Evolutionary conservation across 179 eudicot genomes (phyloP), one percentile per base, ranked within the genome.

Genomic region (Beta lomatogona): DNA sequence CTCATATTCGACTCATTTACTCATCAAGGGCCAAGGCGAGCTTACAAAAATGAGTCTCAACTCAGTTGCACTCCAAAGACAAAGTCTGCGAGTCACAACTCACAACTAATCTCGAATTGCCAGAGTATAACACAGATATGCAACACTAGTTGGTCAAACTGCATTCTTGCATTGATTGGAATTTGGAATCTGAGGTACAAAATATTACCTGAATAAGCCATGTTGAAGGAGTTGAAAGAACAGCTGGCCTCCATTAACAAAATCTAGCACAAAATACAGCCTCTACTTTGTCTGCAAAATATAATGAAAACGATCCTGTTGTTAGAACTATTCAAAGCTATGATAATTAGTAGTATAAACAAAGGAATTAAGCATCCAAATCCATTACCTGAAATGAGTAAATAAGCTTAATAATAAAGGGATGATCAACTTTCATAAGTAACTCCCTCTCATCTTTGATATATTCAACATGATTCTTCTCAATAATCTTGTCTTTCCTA

Each of bases 171-270:
- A 25, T 25, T 0, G 31, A 13, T 31, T 4, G 36, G 10, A 22
- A 3, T 63, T 63, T 71, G 74, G 31, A 71, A 9, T 46, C 93
- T 89, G 68, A 61, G 82, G 13, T 64, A 44, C 53, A 46, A 4
- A 36, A 46, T 12, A 55, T 84, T 88, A 89, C 95, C 91, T 89
- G 85, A 93, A 93, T 59, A 93, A 88, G 58, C 97, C 97, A 15
- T 93, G 96, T 77, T 87, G 90, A 69, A 83, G 85, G 22, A 93
- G 93, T 82, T 92, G 97, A 77, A 89, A 93, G 77, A 90, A 92
- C 59, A 93, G 83, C 72, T 92, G 94, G 50, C 97, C 97, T 52
- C 97, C 97, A 80, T 92, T 91, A 25, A 92, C 87, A 55, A 91
- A 92, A 86, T 93, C 94, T 41, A 92, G 86, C 82, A 92, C 96